These are phyloP conservation scores for Amphibolis antarctica DNA, from an alignment of 106 monocot genomes.

Conservation along the genomic window DNA sequence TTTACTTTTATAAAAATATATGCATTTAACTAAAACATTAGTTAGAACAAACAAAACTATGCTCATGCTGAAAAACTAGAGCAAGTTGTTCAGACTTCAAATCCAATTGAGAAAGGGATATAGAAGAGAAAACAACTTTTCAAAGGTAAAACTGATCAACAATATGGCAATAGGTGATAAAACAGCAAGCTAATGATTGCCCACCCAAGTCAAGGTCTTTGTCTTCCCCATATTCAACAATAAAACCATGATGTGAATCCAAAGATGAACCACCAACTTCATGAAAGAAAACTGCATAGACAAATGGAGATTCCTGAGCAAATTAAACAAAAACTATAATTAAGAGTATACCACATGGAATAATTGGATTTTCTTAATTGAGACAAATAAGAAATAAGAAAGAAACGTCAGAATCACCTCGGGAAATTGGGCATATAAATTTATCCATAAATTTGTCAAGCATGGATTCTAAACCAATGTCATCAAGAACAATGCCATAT, in stretches of 20 bases:
- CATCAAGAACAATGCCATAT: constrained; percentile 93
- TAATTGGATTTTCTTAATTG: not conserved
- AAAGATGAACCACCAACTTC: constrained; percentile 86
- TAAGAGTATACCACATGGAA: not conserved
- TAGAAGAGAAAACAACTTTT: not conserved
- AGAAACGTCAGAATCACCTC: constrained; percentile 33
- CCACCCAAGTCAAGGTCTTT: constrained; percentile 86
- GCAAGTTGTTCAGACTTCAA: no score
- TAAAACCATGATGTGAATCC: constrained; percentile 89
- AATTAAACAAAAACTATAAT: not conserved
- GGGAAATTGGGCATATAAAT: constrained; percentile 74
- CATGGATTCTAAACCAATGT: constrained; percentile 94
- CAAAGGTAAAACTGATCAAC: no score
- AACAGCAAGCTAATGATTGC: constrained; percentile 1
- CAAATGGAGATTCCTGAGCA: not conserved
- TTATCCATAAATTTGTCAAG: constrained; percentile 85
- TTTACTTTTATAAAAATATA: no score
- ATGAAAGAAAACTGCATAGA: constrained; percentile 62
- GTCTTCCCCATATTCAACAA: constrained; percentile 93
- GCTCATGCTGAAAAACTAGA: no score
- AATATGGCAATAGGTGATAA: constrained; percentile 14
- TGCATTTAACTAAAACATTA: no score
- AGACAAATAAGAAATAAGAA: not conserved
- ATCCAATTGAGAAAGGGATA: not conserved
- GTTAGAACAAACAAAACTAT: no score